phyloP scores from a whole-genome alignment of 169 alveolate species.

The Cryptosporidium bovis region DNA sequence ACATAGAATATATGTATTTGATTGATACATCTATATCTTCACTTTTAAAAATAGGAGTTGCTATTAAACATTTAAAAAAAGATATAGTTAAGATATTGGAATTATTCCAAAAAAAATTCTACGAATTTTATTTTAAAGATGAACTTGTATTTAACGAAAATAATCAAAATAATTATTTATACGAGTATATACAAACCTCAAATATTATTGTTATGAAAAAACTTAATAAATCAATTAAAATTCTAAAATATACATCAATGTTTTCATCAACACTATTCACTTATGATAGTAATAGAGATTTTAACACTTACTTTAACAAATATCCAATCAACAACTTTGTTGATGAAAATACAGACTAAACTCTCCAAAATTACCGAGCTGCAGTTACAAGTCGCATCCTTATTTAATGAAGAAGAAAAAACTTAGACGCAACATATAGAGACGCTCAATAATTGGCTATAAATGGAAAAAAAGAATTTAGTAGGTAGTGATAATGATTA shows the following conservation, averaged over 20 bases:
- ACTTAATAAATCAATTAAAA: not conserved
- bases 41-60: constrained; percentile 39
- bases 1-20: constrained; percentile 26
- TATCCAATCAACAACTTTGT: too few species aligned
- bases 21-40: constrained; percentile 7
- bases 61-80: not conserved
- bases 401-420: too few species aligned
- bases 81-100: constrained; percentile 1
- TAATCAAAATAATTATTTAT: not conserved
- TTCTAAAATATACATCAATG: constrained; percentile 3
- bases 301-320: too few species aligned
- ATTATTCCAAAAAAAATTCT: not conserved
- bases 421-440: too few species aligned
- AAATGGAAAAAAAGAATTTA: too few species aligned
- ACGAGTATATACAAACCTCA: constrained; percentile 9
- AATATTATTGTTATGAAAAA: constrained; percentile 20
- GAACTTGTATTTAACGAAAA: not conserved
- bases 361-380: too few species aligned
- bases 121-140: not conserved
- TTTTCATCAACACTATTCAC: constrained; percentile 7
- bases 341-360: too few species aligned
- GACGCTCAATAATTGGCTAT: too few species aligned
- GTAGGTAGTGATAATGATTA: too few species aligned
- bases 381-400: too few species aligned
- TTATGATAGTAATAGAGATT: too few species aligned